Evolutionary conservation across 371 early-diverging fungal genomes (phyloP).

Genomic region (Blakeslea trispora): DNA sequence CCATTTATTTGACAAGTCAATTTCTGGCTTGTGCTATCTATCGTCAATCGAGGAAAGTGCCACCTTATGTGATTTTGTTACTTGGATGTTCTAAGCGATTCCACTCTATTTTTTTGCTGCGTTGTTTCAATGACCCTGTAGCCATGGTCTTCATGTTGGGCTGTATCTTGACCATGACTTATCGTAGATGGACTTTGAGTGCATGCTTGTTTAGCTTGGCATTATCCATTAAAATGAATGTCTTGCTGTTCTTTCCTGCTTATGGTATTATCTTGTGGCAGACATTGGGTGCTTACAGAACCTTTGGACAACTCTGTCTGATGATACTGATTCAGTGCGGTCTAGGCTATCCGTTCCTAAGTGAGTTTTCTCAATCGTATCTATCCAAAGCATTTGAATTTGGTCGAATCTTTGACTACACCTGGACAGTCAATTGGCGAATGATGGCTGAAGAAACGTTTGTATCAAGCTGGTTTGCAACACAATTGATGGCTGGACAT

Average conservation of each 20-base stretch:
- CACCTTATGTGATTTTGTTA: conserved; percentile 62
- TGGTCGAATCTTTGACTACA: conserved; percentile 77
- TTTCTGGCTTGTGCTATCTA: conserved; percentile 70
- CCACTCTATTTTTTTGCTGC: conserved; percentile 88
- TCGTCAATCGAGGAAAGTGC: conserved; percentile 46
- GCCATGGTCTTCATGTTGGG: conserved; percentile 81
- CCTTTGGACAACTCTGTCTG: conserved; percentile 47
- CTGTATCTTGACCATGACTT: conserved; percentile 61
- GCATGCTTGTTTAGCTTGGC: conserved; percentile 75
- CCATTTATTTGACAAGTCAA: conserved; percentile 70
- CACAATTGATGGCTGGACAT: conserved; percentile 63
- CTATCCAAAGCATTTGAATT: conserved; percentile 85
- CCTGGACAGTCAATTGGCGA: conserved; percentile 96
- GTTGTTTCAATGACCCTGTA: conserved; percentile 91
- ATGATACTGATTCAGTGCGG: conserved; percentile 61
- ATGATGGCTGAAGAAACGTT: conserved; percentile 75
- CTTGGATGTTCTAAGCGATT: conserved; percentile 76
- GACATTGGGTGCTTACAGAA: conserved; percentile 52
- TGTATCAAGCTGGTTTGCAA: conserved; percentile 59
- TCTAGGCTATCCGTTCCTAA: conserved; percentile 76
- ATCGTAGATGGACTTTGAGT: conserved; percentile 51
- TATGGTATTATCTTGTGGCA: conserved; percentile 72
- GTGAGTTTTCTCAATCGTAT: conserved; percentile 62
- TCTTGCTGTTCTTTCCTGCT: conserved; percentile 86
- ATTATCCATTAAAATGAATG: conserved; percentile 92